These are phyloP conservation scores for Diaporthe sp. DNA, from an alignment of 2,329 filamentous ascomycete genomes.

Conservation along the genomic window DNA sequence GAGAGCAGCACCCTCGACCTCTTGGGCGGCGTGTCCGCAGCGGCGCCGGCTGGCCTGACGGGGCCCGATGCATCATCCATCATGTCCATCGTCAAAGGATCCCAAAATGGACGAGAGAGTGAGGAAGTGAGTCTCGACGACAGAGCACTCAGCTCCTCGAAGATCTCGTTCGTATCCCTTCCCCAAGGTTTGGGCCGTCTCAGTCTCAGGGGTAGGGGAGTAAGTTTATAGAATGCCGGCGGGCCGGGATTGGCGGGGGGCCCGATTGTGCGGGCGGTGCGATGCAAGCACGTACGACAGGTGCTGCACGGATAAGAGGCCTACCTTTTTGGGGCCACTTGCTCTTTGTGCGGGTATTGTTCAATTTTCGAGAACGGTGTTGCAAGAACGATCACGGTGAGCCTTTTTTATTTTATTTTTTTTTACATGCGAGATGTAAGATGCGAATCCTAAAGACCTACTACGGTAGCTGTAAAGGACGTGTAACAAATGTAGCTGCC, in stretches of 20 bases:
- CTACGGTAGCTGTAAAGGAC: neutral
- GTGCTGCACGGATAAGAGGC: neutral
- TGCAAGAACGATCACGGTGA: neutral
- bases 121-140: neutral
- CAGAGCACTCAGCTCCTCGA: neutral
- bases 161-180: neutral
- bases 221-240: neutral
- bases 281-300: neutral
- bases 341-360: neutral
- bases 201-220: constrained; percentile 7
- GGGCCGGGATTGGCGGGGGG: neutral
- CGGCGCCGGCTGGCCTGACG: neutral
- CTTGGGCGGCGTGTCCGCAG: constrained; percentile 49
- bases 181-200: neutral
- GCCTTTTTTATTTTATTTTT: neutral
- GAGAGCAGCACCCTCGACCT: constrained; percentile 65
- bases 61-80: neutral
- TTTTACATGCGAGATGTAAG: neutral
- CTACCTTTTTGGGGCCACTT: too few relatives aligned
- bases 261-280: neutral
- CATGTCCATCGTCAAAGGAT: neutral
- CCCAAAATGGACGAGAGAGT: too few relatives aligned
- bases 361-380: neutral
- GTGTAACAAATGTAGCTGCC: neutral
- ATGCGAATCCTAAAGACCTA: neutral